Evolutionary conservation across 257 asterid species (phyloP).

Genomic region (Solanum acaule): DNA sequence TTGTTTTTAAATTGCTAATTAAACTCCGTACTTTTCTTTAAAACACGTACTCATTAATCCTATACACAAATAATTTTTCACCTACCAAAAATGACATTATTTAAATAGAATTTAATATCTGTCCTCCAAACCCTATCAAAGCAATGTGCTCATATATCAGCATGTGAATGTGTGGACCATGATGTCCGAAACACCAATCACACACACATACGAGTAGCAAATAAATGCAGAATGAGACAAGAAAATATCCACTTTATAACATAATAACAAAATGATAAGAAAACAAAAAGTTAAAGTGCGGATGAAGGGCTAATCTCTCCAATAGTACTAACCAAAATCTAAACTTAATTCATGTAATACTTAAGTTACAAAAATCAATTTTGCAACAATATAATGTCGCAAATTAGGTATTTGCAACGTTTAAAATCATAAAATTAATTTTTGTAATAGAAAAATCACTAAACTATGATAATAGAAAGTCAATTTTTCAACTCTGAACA

Average conservation of each 20-base stretch:
- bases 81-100: not conserved
- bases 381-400: too few species aligned
- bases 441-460: too few species aligned
- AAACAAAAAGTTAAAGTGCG: too few species aligned
- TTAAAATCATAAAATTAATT: not conserved
- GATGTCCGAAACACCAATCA: not conserved
- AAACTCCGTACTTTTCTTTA: too few species aligned
- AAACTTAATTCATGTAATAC: too few species aligned
- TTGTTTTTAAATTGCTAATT: too few species aligned
- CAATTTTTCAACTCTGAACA: too few species aligned
- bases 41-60: too few species aligned
- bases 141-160: not conserved
- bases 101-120: too few species aligned
- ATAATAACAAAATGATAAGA: not conserved
- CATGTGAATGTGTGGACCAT: not conserved
- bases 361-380: not conserved
- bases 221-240: not conserved
- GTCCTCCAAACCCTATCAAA: accelerated
- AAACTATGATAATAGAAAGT: too few species aligned
- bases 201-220: not conserved
- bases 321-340: not conserved
- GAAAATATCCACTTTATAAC: not conserved
- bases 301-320: not conserved
- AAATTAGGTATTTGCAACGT: not conserved
- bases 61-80: not conserved